Evolutionary conservation across 164 flowering plant genomes (phyloP).

Genomic region (Nymphaea thermarum): DNA sequence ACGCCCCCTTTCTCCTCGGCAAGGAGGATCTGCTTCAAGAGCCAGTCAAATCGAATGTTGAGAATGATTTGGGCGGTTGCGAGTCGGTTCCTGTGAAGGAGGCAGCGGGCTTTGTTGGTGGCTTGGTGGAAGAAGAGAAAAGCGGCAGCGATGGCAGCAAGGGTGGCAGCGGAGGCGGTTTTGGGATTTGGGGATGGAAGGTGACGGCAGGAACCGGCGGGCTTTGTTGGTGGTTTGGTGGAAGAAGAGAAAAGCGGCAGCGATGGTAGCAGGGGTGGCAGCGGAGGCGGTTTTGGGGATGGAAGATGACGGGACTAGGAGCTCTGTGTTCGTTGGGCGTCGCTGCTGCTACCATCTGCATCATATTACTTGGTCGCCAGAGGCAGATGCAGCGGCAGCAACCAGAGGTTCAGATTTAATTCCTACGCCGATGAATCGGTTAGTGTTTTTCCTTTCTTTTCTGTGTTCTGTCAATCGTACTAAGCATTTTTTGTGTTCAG

Average conservation of each 20-base stretch:
- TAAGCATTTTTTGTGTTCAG: too few relatives aligned
- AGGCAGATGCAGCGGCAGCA: conserved; percentile 20
- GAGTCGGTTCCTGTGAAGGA: neutral
- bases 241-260: conserved; percentile 5
- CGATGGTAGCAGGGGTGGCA: conserved; percentile 9
- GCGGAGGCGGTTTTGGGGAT: conserved; percentile 18
- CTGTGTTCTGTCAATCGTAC: too few relatives aligned
- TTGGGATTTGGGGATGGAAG: conserved; percentile 32
- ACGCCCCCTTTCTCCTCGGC: too few relatives aligned
- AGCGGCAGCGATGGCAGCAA: conserved; percentile 9
- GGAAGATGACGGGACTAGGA: conserved; percentile 35
- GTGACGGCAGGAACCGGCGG: conserved; percentile 4
- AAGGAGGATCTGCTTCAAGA: conserved; percentile 18
- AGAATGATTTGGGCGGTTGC: conserved; percentile 4
- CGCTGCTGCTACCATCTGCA: conserved; percentile 45
- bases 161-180: conserved; percentile 11
- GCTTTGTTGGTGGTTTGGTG: conserved; percentile 2
- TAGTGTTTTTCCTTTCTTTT: neutral
- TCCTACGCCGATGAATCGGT: conserved; percentile 48
- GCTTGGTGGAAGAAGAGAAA: conserved; percentile 5
- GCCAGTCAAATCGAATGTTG: conserved; percentile 7
- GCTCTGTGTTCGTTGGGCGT: conserved; percentile 50
- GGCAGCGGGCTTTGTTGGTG: conserved; percentile 5
- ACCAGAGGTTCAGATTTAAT: conserved; percentile 39
- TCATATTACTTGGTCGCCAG: conserved; percentile 30